Evolutionary conservation across 371 early-diverging fungal genomes (phyloP), one percentile per base, ranked within the genome.

Genomic region (Smittium mucronatum): DNA sequence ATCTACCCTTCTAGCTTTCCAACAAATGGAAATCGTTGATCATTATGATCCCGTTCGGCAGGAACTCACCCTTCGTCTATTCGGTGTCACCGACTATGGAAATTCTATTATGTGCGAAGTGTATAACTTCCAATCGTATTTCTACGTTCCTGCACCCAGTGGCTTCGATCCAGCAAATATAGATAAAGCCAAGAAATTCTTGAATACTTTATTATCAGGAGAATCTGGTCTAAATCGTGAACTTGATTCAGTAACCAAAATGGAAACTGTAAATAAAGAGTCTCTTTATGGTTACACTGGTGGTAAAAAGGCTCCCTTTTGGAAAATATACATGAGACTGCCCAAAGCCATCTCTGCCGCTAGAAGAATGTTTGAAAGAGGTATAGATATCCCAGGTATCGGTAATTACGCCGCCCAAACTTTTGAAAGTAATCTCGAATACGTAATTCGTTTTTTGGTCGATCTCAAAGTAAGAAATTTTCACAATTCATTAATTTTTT

Each of bases 371-470:
- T 69, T 69, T 58, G 89, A 88, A 61, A 70, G 72, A 57, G 93
- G 84, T 2, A 70, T 87, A 60, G 81, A 75, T n/a, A 75, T 86
- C 2, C 81, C 82, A 21, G 80, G 79, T 15, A 66, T 82, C 1
- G 80, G 76, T 5, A 75, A 73, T 36, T 78, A 81, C 58, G 75
- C 87, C 0, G 78, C 81, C 73, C 77, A 85, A 17, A 86, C 88
- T 0, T 99, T 85, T 77, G 99, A 99, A 74, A 90, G 91, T 77
- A 98, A 96, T 74, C 74, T 99, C 57, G 86, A 88, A 15, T 98
- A 88, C 79, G 80, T 92, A 0, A 75, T 98, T 29, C 85, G 99
- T 33, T 99, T 98, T 80, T 99, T 99, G 99, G 94, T 98, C 75
- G 99, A 99, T 74, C 81, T 84, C 59, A 84, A 88, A 71, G 87